phyloP scores from a whole-genome alignment of 768 basidiomycete species.

The Tylopilus rubrobrunneus region DNA sequence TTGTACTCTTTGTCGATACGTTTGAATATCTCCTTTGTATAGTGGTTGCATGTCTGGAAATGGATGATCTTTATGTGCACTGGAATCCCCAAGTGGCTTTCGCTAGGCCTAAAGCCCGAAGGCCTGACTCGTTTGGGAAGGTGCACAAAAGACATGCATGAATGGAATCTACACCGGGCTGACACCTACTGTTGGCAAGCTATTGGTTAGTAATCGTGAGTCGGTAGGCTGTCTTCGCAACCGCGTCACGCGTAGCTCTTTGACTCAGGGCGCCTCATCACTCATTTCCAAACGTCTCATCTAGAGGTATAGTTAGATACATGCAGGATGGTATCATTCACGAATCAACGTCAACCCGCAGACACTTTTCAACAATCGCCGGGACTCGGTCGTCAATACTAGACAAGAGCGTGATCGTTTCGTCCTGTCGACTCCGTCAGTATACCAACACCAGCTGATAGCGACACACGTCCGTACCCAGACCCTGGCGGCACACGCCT shows the following conservation, averaged over 20 bases:
- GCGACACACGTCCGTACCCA: conserved; percentile 28
- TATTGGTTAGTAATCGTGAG: too few relatives aligned
- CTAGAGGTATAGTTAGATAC: too few relatives aligned
- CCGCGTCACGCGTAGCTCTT: too few relatives aligned
- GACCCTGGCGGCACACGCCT: conserved; percentile 23
- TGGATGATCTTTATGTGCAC: too few relatives aligned
- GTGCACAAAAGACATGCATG: too few relatives aligned
- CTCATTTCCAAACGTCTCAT: too few relatives aligned
- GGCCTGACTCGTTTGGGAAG: too few relatives aligned
- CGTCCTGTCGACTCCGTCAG: conserved; percentile 13
- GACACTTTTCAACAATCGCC: conserved; percentile 14
- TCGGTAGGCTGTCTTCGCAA: too few relatives aligned
- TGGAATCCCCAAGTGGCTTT: too few relatives aligned
- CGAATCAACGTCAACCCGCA: not conserved
- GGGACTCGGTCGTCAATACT: conserved; percentile 19
- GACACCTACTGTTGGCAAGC: too few relatives aligned
- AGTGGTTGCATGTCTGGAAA: not conserved
- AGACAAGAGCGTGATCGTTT: conserved; percentile 20
- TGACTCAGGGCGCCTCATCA: too few relatives aligned
- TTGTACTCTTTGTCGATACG: not conserved
- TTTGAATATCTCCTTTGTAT: not conserved
- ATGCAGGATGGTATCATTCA: not conserved
- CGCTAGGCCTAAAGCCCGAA: too few relatives aligned
- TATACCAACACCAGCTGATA: not conserved
- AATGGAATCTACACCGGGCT: not conserved